Evolutionary conservation across 2,329 filamentous ascomycete genomes (phyloP).

Genomic region (Tolypocladium capitatum): DNA sequence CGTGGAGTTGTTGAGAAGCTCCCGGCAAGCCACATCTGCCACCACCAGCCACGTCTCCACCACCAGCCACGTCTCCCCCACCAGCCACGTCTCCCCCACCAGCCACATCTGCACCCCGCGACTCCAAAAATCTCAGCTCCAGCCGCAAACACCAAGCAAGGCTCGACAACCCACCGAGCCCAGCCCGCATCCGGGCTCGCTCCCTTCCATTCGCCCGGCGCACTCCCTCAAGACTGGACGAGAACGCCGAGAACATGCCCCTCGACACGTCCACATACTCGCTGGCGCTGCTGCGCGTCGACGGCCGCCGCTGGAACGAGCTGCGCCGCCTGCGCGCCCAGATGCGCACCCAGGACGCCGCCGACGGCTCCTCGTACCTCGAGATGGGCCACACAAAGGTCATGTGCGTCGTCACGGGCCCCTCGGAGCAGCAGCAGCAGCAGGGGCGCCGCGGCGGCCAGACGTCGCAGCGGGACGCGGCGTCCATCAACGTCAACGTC

Average conservation of each 20-base stretch:
- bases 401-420: slow-evolving; percentile 82
- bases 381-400: slow-evolving; percentile 98
- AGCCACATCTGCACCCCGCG: not conserved
- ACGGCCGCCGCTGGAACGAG: slow-evolving; percentile 91
- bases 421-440: slow-evolving; percentile 48
- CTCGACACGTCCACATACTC: slow-evolving; percentile 90
- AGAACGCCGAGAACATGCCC: slow-evolving; percentile 46
- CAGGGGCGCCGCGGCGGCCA: slow-evolving; percentile 23
- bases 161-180: not conserved
- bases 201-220: not conserved
- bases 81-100: not conserved
- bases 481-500: slow-evolving; percentile 65
- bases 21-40: not conserved
- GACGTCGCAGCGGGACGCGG: slow-evolving; percentile 30
- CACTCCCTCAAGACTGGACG: too few relatives aligned
- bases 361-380: slow-evolving; percentile 85
- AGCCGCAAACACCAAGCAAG: not conserved
- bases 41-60: too few relatives aligned
- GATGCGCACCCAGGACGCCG: slow-evolving; percentile 82
- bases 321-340: slow-evolving; percentile 77
- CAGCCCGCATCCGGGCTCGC: not conserved
- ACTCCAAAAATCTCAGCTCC: not conserved
- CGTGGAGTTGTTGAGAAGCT: not conserved
- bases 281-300: slow-evolving; percentile 70
- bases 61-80: too few relatives aligned